These are phyloP conservation scores for Parmelia sp. DNA, from an alignment of 495 filamentous ascomycete genomes.

Conservation along the genomic window DNA sequence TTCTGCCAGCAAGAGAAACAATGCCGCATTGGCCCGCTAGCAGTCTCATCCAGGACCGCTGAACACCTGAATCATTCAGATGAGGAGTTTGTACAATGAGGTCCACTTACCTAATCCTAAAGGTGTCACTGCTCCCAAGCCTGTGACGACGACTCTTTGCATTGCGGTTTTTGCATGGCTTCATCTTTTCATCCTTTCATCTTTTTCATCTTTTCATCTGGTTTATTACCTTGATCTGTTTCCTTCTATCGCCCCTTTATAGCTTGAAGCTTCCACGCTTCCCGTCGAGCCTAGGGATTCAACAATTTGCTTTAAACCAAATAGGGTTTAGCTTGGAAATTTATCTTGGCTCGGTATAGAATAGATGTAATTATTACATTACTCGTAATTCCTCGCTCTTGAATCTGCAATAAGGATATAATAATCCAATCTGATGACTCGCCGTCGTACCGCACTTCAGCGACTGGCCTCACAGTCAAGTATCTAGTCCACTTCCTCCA, in stretches of 20 bases:
- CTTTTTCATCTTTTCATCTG: no score
- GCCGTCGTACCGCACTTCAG: conserved; percentile 4
- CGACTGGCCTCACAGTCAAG: conserved; percentile 17
- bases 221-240: neutral
- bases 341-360: neutral
- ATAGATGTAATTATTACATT: no score
- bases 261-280: no score
- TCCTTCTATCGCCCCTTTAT: no score
- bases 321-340: conserved; percentile 1
- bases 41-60: conserved; percentile 72
- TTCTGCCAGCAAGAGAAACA: conserved; percentile 55
- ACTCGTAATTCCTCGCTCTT: no score
- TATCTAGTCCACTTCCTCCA: neutral
- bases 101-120: conserved; percentile 63
- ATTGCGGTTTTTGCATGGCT: no score
- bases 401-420: neutral
- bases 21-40: conserved; percentile 75
- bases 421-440: conserved; percentile 7
- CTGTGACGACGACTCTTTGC: conserved; percentile 93
- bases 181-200: conserved; percentile 30
- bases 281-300: no score
- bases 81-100: neutral
- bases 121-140: conserved; percentile 86
- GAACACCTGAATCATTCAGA: conserved; percentile 47
- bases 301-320: neutral